Base-by-base conservation (phyloP, 495 filamentous ascomycete species). In the Pseudevernia furfuracea region DNA sequence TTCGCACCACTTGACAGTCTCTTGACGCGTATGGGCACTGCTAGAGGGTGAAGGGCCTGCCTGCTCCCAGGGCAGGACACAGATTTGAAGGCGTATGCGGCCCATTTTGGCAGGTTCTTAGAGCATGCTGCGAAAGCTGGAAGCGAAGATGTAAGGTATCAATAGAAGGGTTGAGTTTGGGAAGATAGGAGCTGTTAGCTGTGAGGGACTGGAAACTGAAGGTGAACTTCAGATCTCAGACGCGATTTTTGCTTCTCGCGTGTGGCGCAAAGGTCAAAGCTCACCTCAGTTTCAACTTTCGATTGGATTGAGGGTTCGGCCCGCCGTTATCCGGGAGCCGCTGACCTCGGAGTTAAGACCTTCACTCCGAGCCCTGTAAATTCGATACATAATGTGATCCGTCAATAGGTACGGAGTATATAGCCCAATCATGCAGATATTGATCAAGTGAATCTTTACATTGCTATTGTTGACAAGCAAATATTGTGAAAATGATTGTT, bases 1-100 rank as follows among this genome's bases (percentile, higher is more conserved):
- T 46, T 69, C 56, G 32, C 53, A 53, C 61, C 64, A 65, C 25
- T 63, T 66, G 1, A 66, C 39, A 44, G 56, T 52, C n/a, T 65
- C 30, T 39, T 68, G 65, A 60, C 57, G 61, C 63, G 66, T 39
- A 60, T 49, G 49, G 9, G 38, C 49, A 25, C 58, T 65, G 25
- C 61, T 19, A 28, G 48, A 58, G 37, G 63, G 14, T 10, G 46
- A 37, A 3, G 37, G 28, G 23, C 53, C 36, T 32, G 60, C 43
- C 17, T 64, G 52, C 49, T 66, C 52, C 59, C 52, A 59, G 9
- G 66, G 66, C n/a, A 61, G 32, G 28, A 69, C 48, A 28, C 60
- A 57, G 60, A 69, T 58, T 59, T 69, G 67, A 15, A 69, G 61
- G 4, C 67, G 64, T n/a, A 69, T 61, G 48, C 64, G 64, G 17